A percentile compares a stretch with the other conserved stretches of the same genome.
phyloP scores from a whole-genome alignment of 345 rosid genomes.

The Linum tenue region DNA sequence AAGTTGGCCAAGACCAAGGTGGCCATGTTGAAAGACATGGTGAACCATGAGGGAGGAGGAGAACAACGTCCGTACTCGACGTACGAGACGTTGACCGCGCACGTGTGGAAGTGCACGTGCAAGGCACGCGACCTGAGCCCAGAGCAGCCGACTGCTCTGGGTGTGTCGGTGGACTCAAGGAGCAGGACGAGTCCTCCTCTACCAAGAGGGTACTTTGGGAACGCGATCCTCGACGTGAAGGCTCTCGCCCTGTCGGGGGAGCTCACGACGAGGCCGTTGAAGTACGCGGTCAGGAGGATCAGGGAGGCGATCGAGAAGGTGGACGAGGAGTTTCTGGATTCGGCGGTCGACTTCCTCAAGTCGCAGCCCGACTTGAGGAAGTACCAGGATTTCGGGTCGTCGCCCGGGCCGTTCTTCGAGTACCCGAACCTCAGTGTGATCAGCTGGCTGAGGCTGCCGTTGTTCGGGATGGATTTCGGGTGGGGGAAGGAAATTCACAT shows the following conservation, averaged over 20 bases:
- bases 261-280: slow-evolving; percentile 33
- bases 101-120: slow-evolving; percentile 32
- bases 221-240: slow-evolving; percentile 37
- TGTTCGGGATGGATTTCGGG: slow-evolving; percentile 47
- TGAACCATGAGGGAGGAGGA: slow-evolving; percentile 15
- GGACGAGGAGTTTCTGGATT: slow-evolving; percentile 26
- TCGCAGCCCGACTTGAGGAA: slow-evolving; percentile 32
- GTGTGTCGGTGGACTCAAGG: slow-evolving; percentile 38
- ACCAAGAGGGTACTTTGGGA: slow-evolving; percentile 30
- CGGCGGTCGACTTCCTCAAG: slow-evolving; percentile 35
- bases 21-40: slow-evolving; percentile 36
- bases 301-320: slow-evolving; percentile 35
- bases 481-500: slow-evolving; percentile 52
- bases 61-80: slow-evolving; percentile 28
- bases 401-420: slow-evolving; percentile 44
- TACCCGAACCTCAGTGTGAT: slow-evolving; percentile 57
- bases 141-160: slow-evolving; percentile 41
- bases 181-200: slow-evolving; percentile 31
- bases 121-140: slow-evolving; percentile 26
- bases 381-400: slow-evolving; percentile 46
- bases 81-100: slow-evolving; percentile 31
- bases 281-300: slow-evolving; percentile 30
- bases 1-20: slow-evolving; percentile 17
- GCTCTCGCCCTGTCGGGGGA: slow-evolving; percentile 31
- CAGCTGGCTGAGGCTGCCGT: slow-evolving; percentile 55